Base-by-base conservation (phyloP, 352 stramenopile genomes). In the Pythium guiyangense region DNA sequence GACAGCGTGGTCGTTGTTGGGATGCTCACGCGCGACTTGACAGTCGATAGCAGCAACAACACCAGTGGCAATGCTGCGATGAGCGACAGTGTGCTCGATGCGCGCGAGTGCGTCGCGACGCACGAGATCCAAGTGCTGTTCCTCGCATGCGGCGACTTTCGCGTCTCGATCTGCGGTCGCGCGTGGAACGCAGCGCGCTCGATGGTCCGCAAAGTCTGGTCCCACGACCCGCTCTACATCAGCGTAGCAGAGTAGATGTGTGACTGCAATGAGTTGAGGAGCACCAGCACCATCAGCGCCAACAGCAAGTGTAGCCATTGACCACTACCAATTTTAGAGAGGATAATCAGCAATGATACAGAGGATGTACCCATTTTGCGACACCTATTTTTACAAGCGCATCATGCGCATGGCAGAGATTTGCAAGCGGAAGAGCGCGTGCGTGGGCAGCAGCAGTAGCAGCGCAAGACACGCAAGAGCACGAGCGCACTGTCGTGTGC, bases 141-240 rank as follows among this genome's bases (percentile, higher is more conserved):
- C 63, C 59, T 92, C 39, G 83, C 81, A 2, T 69, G 85, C 49
- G 81, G 81, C 12, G 58, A 59, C 20, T 92, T 85, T 57, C 47
- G 68, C 20, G 67, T 87, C 17, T 56, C 63, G 15, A 69, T 80
- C 22, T 66, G 64, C 42, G 75, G 62, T 0, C 46, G 47, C n/a
- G 22, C 39, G 0, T 17, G 47, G 14, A 31, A 35, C 18, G 40
- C 12, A 20, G 25, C 27, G 27, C 54, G 2, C 25, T 31, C 37
- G 26, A 22, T n/a, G 18, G 18, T 31, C 11, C 58, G 54, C 8
- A 45, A 75, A 20, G 59, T 88, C 54, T 85, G 73, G 73, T 63
- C 62, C 39, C 73, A 88, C 55, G 53, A 70, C 26, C 64, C 75
- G 17, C 47, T 92, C 52, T 69, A 74, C 46, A 54, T 91, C 48